Conservation (phyloP, 1,139 yeast species). For the Magnusiomyces suaveolens region DNA sequence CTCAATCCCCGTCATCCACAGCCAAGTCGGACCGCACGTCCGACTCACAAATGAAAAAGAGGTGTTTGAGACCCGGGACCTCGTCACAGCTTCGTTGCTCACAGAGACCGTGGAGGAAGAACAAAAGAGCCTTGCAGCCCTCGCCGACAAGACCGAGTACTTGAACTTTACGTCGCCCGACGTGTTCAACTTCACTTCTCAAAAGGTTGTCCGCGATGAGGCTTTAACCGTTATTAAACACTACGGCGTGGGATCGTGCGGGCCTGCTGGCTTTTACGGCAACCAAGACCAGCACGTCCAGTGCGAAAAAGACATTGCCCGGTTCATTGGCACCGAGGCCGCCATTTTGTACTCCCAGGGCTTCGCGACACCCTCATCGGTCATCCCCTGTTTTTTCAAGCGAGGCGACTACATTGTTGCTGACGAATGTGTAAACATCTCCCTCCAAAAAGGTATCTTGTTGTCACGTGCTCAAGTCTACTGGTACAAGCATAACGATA, state of each 20-base stretch:
- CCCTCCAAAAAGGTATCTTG: slow-evolving; percentile 80
- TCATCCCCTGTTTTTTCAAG: slow-evolving; percentile 88
- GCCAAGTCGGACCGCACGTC: slow-evolving; percentile 47
- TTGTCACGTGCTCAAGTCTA: slow-evolving; percentile 78
- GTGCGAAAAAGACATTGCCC: slow-evolving; percentile 66
- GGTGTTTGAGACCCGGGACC: slow-evolving; percentile 11
- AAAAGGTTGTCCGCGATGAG: slow-evolving; percentile 41
- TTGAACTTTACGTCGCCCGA: slow-evolving; percentile 33
- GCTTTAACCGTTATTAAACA: slow-evolving; percentile 52
- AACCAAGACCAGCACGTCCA: slow-evolving; percentile 85
- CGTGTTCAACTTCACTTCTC: slow-evolving; percentile 54
- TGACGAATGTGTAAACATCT: slow-evolving; percentile 67
- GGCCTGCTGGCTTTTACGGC: slow-evolving; percentile 97
- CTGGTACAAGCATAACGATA: slow-evolving; percentile 76
- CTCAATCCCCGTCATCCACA: slow-evolving; percentile 53
- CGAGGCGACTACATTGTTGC: slow-evolving; percentile 91
- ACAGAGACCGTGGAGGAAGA: slow-evolving; percentile 2
- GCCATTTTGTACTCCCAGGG: slow-evolving; percentile 91
- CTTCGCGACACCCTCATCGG: slow-evolving; percentile 80
- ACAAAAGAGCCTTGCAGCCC: slow-evolving; percentile 16
- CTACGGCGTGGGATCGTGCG: slow-evolving; percentile 97
- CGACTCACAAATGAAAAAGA: slow-evolving; percentile 21
- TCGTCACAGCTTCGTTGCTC: slow-evolving; percentile 6
- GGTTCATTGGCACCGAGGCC: slow-evolving; percentile 64
- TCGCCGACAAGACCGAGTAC: slow-evolving; percentile 18